Percentiles rank a stretch among this genome's conserved stretches.
phyloP scores from a whole-genome alignment of 495 filamentous ascomycete genomes.

The Neurospora intermedia region DNA sequence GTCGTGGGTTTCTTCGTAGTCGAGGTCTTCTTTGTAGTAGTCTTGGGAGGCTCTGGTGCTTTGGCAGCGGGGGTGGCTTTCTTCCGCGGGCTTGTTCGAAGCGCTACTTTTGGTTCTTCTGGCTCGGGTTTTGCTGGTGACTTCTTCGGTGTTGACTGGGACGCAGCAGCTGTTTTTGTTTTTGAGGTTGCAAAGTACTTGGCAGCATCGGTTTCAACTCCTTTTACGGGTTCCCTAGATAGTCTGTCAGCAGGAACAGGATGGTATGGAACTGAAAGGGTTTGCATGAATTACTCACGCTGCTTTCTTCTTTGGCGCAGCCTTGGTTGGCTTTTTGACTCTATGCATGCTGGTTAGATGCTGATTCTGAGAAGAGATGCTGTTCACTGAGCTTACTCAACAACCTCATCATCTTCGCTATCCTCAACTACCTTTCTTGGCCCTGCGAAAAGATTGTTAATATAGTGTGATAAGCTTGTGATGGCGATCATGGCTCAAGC shows the following conservation, averaged over 20 bases:
- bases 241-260: background rate
- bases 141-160: slow-evolving; percentile 23
- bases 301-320: slow-evolving; percentile 34
- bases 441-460: slow-evolving; percentile 36
- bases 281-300: slow-evolving; percentile 16
- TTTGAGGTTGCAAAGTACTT: slow-evolving; percentile 40
- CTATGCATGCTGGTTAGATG: slow-evolving; percentile 13
- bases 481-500: slow-evolving; percentile 2
- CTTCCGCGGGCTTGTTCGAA: slow-evolving; percentile 33
- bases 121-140: slow-evolving; percentile 17
- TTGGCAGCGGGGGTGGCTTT: slow-evolving; percentile 20
- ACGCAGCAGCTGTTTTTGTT: slow-evolving; percentile 18
- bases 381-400: slow-evolving; percentile 23
- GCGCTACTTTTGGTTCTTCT: slow-evolving; percentile 17
- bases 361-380: background rate
- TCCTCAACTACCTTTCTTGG: slow-evolving; percentile 54
- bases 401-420: slow-evolving; percentile 51
- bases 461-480: background rate
- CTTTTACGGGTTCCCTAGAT: slow-evolving; percentile 21
- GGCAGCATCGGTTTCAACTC: slow-evolving; percentile 33
- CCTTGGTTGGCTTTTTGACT: slow-evolving; percentile 28
- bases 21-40: slow-evolving; percentile 11
- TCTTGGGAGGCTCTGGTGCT: slow-evolving; percentile 11
- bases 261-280: background rate
- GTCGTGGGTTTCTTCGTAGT: slow-evolving; percentile 23